These are phyloP conservation scores for Starmerella lactis-condensi DNA, from an alignment of 805 yeast species.

Conservation along the genomic window DNA sequence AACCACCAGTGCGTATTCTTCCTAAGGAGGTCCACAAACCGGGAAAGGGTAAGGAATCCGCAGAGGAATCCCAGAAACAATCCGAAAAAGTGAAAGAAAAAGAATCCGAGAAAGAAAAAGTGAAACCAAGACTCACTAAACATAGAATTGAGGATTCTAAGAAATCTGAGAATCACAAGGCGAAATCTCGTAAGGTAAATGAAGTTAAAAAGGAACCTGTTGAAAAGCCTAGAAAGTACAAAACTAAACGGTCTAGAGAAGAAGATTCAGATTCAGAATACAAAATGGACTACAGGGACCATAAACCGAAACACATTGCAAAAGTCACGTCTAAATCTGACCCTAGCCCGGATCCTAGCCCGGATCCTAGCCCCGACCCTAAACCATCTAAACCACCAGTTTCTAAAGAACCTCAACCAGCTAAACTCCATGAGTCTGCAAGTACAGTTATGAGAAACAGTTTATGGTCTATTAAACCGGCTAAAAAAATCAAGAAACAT, in stretches of 20 bases:
- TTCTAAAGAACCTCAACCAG: neutral
- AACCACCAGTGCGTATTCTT: too few relatives aligned
- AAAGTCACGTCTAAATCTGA: neutral
- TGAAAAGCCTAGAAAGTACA: too few relatives aligned
- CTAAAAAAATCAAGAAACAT: too few relatives aligned
- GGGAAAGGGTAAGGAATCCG: too few relatives aligned
- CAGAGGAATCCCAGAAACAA: too few relatives aligned
- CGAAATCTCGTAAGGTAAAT: neutral
- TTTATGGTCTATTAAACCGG: slow-evolving; percentile 1
- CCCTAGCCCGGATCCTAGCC: neutral
- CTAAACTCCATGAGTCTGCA: too few relatives aligned
- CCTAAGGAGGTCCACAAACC: too few relatives aligned
- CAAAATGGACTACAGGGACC: neutral
- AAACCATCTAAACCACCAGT: neutral
- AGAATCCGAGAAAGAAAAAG: too few relatives aligned
- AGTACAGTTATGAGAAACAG: too few relatives aligned
- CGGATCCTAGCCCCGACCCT: neutral
- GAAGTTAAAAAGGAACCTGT: neutral
- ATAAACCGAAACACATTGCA: too few relatives aligned
- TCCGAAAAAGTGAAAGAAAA: too few relatives aligned
- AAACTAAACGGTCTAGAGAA: neutral
- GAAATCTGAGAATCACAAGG: neutral
- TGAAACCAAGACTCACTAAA: neutral
- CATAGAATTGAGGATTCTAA: neutral
- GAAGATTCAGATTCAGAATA: neutral